Conservation (phyloP, 2,329 filamentous ascomycete species). For the Byssothecium circinans region DNA sequence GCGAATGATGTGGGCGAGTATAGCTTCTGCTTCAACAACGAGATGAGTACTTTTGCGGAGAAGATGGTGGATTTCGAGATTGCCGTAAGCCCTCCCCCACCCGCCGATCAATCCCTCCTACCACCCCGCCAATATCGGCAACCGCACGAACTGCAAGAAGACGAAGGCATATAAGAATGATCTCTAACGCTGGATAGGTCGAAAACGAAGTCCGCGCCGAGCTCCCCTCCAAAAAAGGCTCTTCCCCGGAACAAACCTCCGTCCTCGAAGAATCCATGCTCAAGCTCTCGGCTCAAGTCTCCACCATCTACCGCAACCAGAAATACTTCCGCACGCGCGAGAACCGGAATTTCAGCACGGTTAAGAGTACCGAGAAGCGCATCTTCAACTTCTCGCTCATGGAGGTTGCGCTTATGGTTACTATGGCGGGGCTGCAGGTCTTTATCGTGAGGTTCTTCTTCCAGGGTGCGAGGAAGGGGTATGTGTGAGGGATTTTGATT, state of each 20-base stretch:
- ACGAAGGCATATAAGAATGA: not conserved
- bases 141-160: too few species aligned
- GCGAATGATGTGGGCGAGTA: slow-evolving; percentile 87
- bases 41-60: slow-evolving; percentile 96
- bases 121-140: too few species aligned
- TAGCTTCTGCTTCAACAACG: slow-evolving; percentile 97
- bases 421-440: slow-evolving; percentile 94
- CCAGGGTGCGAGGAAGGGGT: slow-evolving; percentile 74
- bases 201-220: slow-evolving; percentile 86
- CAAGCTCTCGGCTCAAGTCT: slow-evolving; percentile 90
- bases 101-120: slow-evolving; percentile 3
- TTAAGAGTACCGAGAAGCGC: slow-evolving; percentile 89
- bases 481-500: slow-evolving; percentile 8
- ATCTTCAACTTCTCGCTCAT: slow-evolving; percentile 98
- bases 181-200: slow-evolving; percentile 58
- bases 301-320: slow-evolving; percentile 93
- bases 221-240: slow-evolving; percentile 85
- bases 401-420: slow-evolving; percentile 86
- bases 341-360: slow-evolving; percentile 98
- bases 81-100: slow-evolving; percentile 60
- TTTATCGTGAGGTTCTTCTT: slow-evolving; percentile 99
- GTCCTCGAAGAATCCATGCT: slow-evolving; percentile 91
- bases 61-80: slow-evolving; percentile 99
- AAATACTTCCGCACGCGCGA: slow-evolving; percentile 99
- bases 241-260: slow-evolving; percentile 83